These are phyloP conservation scores for Trichophyton simii DNA, from an alignment of 2,329 filamentous ascomycete genomes.

Conservation along the genomic window DNA sequence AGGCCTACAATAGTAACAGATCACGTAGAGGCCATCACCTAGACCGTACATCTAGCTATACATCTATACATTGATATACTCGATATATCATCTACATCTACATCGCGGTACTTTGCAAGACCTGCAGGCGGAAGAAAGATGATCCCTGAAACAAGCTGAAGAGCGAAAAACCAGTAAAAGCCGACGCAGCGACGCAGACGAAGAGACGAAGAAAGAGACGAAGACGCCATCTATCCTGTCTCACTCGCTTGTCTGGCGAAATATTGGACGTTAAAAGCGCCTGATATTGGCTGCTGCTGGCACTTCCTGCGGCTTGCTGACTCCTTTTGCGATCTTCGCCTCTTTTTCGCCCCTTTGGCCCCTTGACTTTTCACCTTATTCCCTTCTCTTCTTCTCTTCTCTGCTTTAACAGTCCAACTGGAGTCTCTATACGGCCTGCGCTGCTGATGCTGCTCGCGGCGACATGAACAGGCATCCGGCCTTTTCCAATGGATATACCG, in stretches of 20 bases:
- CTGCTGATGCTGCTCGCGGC: constrained; percentile 27
- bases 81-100: too few relatives aligned
- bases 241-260: background rate
- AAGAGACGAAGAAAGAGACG: background rate
- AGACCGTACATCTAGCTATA: too few relatives aligned
- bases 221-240: background rate
- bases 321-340: background rate
- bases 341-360: background rate
- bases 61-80: too few relatives aligned
- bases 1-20: too few relatives aligned
- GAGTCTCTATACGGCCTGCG: too few relatives aligned
- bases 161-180: background rate
- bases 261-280: too few relatives aligned
- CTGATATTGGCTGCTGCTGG: background rate
- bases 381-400: background rate
- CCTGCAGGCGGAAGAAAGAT: background rate
- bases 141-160: constrained; percentile 1
- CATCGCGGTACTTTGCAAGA: background rate
- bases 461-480: constrained; percentile 80
- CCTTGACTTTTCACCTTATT: background rate
- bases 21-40: too few relatives aligned
- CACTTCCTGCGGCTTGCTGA: too few relatives aligned
- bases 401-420: background rate
- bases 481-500: constrained; percentile 62
- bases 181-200: background rate